These are phyloP conservation scores for Hydnomerulius pinastri DNA, from an alignment of 768 basidiomycete species.

Conservation along the genomic window DNA sequence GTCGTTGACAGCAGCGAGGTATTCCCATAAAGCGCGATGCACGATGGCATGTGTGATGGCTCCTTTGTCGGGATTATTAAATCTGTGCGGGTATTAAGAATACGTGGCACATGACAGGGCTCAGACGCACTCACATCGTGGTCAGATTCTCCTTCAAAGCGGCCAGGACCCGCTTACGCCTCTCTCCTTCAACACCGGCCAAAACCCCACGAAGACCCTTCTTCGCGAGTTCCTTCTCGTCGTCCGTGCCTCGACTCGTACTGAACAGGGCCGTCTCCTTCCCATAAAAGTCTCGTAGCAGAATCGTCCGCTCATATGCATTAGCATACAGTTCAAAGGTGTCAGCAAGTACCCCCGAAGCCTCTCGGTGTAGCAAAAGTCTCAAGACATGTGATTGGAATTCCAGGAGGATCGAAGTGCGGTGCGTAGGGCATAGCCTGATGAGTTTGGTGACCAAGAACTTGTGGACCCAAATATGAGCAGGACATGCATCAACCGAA, in stretches of 20 bases:
- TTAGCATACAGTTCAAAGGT: conserved; percentile 88
- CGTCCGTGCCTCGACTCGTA: conserved; percentile 52
- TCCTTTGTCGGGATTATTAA: conserved; percentile 91
- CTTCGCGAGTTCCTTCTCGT: conserved; percentile 64
- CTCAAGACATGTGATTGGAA: conserved; percentile 76
- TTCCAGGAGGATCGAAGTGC: conserved; percentile 73
- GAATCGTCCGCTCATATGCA: conserved; percentile 76
- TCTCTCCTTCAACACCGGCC: conserved; percentile 61
- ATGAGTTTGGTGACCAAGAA: conserved; percentile 83
- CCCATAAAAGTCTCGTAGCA: conserved; percentile 89
- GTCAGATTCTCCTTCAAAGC: conserved; percentile 74
- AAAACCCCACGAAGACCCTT: conserved; percentile 71
- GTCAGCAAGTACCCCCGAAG: conserved; percentile 81
- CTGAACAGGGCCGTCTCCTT: conserved; percentile 81
- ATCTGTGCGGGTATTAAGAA: conserved; percentile 46
- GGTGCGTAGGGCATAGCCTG: conserved; percentile 71
- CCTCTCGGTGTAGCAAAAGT: conserved; percentile 82
- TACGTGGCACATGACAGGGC: neutral
- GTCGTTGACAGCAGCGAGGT: conserved; percentile 61
- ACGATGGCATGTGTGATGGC: conserved; percentile 85
- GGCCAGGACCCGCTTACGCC: conserved; percentile 63
- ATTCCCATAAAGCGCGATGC: conserved; percentile 87
- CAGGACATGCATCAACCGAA: neutral
- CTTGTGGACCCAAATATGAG: conserved; percentile 35
- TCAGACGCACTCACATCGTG: conserved; percentile 58